Percentiles rank a stretch among this genome's conserved stretches.
These are phyloP conservation scores for Metschnikowia gruessii DNA, from an alignment of 805 yeast species.

Conservation along the genomic window DNA sequence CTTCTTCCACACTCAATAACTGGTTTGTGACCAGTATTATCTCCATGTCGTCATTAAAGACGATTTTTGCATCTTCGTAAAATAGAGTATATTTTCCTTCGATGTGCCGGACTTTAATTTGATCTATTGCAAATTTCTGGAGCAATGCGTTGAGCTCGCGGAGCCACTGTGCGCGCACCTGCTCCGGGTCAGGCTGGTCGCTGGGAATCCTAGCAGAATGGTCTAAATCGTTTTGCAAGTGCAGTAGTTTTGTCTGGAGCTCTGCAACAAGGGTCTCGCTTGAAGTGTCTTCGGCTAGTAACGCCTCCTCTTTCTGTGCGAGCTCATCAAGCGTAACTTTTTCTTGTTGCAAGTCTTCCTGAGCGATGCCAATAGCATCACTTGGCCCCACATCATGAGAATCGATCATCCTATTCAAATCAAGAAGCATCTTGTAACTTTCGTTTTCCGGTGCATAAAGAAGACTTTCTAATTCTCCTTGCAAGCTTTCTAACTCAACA, in stretches of 20 bases:
- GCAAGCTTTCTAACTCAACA: slow-evolving; percentile 23
- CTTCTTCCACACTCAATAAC: not conserved
- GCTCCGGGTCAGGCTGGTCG: slow-evolving; percentile 14
- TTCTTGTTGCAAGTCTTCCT: slow-evolving; percentile 13
- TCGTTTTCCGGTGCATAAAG: slow-evolving; percentile 17
- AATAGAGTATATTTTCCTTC: slow-evolving; percentile 3
- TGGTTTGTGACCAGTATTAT: slow-evolving; percentile 6
- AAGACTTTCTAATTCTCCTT: slow-evolving; percentile 16
- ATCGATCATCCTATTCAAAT: slow-evolving; percentile 16
- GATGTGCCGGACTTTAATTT: slow-evolving; percentile 4
- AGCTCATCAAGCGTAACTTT: slow-evolving; percentile 3
- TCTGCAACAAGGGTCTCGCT: slow-evolving; percentile 1
- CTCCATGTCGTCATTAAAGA: slow-evolving; percentile 10
- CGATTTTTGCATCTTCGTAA: not conserved
- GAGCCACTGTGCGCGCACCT: slow-evolving; percentile 18
- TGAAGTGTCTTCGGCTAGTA: slow-evolving; percentile 2
- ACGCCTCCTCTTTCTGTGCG: slow-evolving; percentile 4
- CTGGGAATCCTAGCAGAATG: slow-evolving; percentile 1
- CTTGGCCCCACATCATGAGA: slow-evolving; percentile 16
- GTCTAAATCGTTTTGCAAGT: slow-evolving; percentile 2
- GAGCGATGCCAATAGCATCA: slow-evolving; percentile 16
- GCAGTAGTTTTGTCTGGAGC: slow-evolving; percentile 7
- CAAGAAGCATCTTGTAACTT: slow-evolving; percentile 14
- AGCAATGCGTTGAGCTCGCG: slow-evolving; percentile 15
- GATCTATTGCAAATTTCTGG: slow-evolving; percentile 7